Evolutionary conservation across 305 asterid species (phyloP), one percentile per base, ranked within the genome.

Genomic region (Fraxinus velutina): DNA sequence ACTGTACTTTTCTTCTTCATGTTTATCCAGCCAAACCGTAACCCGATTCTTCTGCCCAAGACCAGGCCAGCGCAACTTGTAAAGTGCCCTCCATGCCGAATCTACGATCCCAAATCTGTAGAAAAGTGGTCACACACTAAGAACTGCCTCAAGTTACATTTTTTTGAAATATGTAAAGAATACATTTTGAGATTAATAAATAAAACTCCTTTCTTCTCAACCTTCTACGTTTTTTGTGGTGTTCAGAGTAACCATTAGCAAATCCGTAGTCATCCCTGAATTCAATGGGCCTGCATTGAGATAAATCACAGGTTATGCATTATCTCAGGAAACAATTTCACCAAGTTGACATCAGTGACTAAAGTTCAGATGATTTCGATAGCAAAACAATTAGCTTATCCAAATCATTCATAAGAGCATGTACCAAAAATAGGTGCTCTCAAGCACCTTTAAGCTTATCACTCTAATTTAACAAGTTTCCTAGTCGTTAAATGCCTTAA

Each of bases 161-260:
- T 22, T 75, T 22, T 17, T n/a, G 10, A 72, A 32, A 62, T 76
- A 76, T 50, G 66, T 62, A 47, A 37, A 82, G n/a, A n/a, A 50
- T 44, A 75, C 70, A 24, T 71, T 55, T 79, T 27, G 71, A 78
- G 55, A 30, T 62, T n/a, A 50, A 4, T 13, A 50, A 50, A 50
- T 50, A 50, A 15, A 79, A 80, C 84, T 79, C 77, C 73, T 78
- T 84, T 74, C 13, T 79, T 81, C 81, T 88, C 83, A 50, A 95
- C 99, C 99, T 95, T 88, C 86, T 92, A 79, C 97, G 97, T 90
- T 95, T 95, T 82, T 91, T 93, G 78, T 79, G 77, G 82, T 52
- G 70, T 83, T 75, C 84, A 64, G 80, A 62, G 86, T 80, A 39
- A 84, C 84, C 89, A 84, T 79, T 80, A 66, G 80, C 86, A 79